These are phyloP conservation scores for Suhomyces wounanorum DNA, from an alignment of 1,139 yeast genomes.

Conservation along the genomic window DNA sequence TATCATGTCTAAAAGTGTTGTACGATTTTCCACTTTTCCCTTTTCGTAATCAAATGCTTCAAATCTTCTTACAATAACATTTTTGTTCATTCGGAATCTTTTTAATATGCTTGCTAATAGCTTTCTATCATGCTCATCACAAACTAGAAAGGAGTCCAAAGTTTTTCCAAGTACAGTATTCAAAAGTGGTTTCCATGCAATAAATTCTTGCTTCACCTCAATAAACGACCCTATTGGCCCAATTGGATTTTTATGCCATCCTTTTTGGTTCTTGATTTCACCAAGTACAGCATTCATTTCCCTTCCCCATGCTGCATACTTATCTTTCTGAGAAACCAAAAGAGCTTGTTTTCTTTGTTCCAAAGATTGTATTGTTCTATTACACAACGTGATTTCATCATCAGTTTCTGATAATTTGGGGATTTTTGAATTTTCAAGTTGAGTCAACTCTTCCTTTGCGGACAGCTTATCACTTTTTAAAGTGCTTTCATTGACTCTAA, in stretches of 20 bases:
- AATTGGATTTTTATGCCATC: slow-evolving; percentile 57
- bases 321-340: slow-evolving; percentile 27
- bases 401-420: slow-evolving; percentile 10
- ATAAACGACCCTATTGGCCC: slow-evolving; percentile 82
- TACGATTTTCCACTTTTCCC: slow-evolving; percentile 32
- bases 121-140: slow-evolving; percentile 60
- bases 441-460: slow-evolving; percentile 22
- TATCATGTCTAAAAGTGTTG: slow-evolving; percentile 62
- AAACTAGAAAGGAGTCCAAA: slow-evolving; percentile 68
- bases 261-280: slow-evolving; percentile 37
- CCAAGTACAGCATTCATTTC: slow-evolving; percentile 42
- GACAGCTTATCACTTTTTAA: slow-evolving; percentile 18
- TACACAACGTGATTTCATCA: slow-evolving; percentile 8
- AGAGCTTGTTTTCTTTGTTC: slow-evolving; percentile 15
- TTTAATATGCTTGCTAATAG: slow-evolving; percentile 48
- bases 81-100: slow-evolving; percentile 25
- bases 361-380: slow-evolving; percentile 5
- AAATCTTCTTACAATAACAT: slow-evolving; percentile 55
- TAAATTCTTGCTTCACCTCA: slow-evolving; percentile 54
- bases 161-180: slow-evolving; percentile 52
- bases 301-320: slow-evolving; percentile 50
- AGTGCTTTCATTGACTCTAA: slow-evolving; percentile 17
- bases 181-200: slow-evolving; percentile 63
- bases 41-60: slow-evolving; percentile 56
- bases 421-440: slow-evolving; percentile 12